These are phyloP conservation scores for Saksenaea oblongispora DNA, from an alignment of 371 early-diverging fungal genomes.

Conservation along the genomic window DNA sequence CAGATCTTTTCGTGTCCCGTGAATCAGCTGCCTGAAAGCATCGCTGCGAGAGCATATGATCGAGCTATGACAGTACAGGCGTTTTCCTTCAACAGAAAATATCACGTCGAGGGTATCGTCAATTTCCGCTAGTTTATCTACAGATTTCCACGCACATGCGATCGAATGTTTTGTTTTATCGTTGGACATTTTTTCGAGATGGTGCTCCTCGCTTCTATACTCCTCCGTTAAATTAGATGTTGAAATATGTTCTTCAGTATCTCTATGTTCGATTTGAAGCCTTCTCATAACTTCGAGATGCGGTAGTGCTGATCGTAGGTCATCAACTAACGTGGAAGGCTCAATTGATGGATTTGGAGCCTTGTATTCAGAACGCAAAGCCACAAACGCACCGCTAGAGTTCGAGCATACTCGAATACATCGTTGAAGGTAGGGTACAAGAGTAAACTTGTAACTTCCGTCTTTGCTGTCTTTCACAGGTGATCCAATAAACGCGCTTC, in stretches of 20 bases:
- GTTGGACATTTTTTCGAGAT: background rate
- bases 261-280: background rate
- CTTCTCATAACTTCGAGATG: slow-evolving; percentile 14
- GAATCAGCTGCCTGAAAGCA: slow-evolving; percentile 17
- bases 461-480: slow-evolving; percentile 24
- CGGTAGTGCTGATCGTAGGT: slow-evolving; percentile 42
- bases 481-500: slow-evolving; percentile 54
- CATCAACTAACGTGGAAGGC: slow-evolving; percentile 27
- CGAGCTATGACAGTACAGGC: slow-evolving; percentile 51
- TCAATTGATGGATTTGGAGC: slow-evolving; percentile 1
- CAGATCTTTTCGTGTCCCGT: background rate
- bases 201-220: background rate
- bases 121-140: slow-evolving; percentile 3
- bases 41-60: slow-evolving; percentile 26
- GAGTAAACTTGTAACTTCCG: slow-evolving; percentile 30
- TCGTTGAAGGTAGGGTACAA: slow-evolving; percentile 51
- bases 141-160: slow-evolving; percentile 17
- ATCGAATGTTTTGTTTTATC: slow-evolving; percentile 3
- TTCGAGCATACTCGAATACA: slow-evolving; percentile 55
- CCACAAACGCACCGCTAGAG: slow-evolving; percentile 63
- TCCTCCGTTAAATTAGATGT: background rate
- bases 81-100: slow-evolving; percentile 31
- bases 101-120: slow-evolving; percentile 41
- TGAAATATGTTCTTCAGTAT: background rate
- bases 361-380: slow-evolving; percentile 50